Base-by-base conservation (phyloP, 306 rosid genomes). In the Echinosophora koreensis region DNA sequence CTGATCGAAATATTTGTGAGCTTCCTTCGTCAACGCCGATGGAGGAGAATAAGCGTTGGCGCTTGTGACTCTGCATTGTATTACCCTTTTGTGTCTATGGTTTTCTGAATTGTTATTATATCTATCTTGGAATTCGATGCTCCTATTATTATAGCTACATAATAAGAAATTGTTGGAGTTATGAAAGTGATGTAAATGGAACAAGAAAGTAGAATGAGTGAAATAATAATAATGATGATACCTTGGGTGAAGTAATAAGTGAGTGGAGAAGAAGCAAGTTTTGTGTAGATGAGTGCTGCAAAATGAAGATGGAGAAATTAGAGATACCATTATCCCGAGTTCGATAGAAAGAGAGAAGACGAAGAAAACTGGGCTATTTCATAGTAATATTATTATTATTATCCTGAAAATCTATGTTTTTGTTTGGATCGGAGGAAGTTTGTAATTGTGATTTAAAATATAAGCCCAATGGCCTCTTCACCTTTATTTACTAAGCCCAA, bases 1-100 rank as follows among this genome's bases (percentile, higher is more conserved):
- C 76, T 92, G 98, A 77, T 95, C 99, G 74, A 95, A 92, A 74
- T 80, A 91, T 78, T 87, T 91, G 89, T 92, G 99, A 4, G 98
- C 94, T 51, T 95, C 97, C 80, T 82, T 92, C 1, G 52, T 55
- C 67, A 86, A 66, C 49, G 82, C 49, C 4, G 66, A 54, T 8
- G 76, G 35, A 32, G 81, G 15, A 41, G 83, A 46, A 35, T 79
- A 22, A 7, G 64, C 56, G 27, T 39, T 67, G 41, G 52, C 46
- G 13, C 30, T 71, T 5, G 71, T 50, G 5, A 73, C 17, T 16
- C 77, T 69, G 75, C 84, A 86, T 28, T 64, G 27, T 30, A 22
- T 22, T 22, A 82, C 10, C 28, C 56, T 17, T 35, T 54, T 71
- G 56, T 57, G 9, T 65, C 66, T 59, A n/a, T 27, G 10, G 37